Evolutionary conservation across 192 early-diverging fungal genomes (phyloP).

Genomic region (Coemansia sp.): DNA sequence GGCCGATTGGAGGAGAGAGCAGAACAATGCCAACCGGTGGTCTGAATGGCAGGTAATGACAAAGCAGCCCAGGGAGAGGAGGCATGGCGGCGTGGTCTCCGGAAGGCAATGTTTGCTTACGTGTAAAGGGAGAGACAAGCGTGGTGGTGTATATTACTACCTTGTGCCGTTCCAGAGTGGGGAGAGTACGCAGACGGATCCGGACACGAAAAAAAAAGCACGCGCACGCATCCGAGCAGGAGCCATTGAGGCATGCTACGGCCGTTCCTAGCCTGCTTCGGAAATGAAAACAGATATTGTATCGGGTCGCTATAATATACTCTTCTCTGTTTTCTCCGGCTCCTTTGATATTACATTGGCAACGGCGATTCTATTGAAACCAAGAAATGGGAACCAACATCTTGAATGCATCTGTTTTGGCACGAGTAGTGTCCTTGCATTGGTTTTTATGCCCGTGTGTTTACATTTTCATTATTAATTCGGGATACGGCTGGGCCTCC

Average conservation of each 20-base stretch:
- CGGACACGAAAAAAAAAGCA: neutral
- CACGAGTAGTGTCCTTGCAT: neutral
- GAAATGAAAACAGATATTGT: neutral
- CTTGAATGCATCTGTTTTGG: conserved; percentile 4
- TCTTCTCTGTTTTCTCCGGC: neutral
- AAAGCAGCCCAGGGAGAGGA: conserved; percentile 6
- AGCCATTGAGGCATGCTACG: neutral
- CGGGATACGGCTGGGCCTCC: neutral
- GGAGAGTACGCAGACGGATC: neutral
- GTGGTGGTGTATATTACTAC: neutral
- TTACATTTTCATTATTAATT: neutral
- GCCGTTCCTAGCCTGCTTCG: neutral
- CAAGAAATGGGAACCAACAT: neutral
- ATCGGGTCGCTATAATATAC: conserved; percentile 1
- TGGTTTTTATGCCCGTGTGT: conserved; percentile 1
- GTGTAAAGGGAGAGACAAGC: too few species aligned
- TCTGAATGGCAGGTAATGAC: neutral
- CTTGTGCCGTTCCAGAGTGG: neutral
- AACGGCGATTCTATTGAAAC: too few species aligned
- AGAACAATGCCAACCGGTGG: neutral
- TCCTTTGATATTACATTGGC: too few species aligned
- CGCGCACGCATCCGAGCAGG: neutral
- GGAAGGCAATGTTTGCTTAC: too few species aligned
- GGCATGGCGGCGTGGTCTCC: too few species aligned
- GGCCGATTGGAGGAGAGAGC: neutral